Evolutionary conservation across 495 filamentous ascomycete species (phyloP), one percentile per base, ranked within the genome.

Genomic region (Neurospora intermedia): DNA sequence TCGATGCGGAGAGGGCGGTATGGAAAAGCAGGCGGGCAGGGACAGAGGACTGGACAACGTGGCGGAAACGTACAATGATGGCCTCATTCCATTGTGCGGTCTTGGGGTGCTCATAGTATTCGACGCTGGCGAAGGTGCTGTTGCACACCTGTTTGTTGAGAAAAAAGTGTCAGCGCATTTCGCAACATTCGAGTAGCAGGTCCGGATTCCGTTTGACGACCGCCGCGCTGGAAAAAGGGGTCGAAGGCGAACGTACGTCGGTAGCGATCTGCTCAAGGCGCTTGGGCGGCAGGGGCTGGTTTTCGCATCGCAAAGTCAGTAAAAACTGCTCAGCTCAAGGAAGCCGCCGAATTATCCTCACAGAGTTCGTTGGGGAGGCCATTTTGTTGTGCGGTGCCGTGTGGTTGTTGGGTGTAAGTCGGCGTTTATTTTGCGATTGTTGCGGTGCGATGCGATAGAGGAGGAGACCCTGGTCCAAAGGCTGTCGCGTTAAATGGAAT

Each of bases 21-120:
- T 62, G 3, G 15, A 27, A 6, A 23, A 31, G 54, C 3, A 62
- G 54, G 54, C 27, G 15, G 54, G 23, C 54, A 62, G 54, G 11
- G 13, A 23, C 48, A 27, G 27, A 54, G 31, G 42, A 40, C 42
- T 18, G 1, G 27, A 35, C n/a, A 45, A 39, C 15, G 11, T 35
- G 35, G 20, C 20, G 23, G 23, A 40, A 70, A 84, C 89, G 76
- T 88, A 97, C 94, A 80, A 99, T 97, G 81, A 99, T 98, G 70
- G 85, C 82, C 27, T 89, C 89, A 83, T 98, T 99, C 96, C 96
- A 98, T 69, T 86, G 80, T 73, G 89, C 88, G 70, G 94, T 94
- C 72, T 88, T 87, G 70, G 89, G 79, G 81, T 98, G 96, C 70
- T 96, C 91, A 81, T 99, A 99, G 82, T 82, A 87, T 46, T 92